Percentiles rank a stretch among this genome's conserved stretches.
These are phyloP conservation scores for Yamadazyma mexicana DNA, from an alignment of 1,139 yeast genomes.

Conservation along the genomic window DNA sequence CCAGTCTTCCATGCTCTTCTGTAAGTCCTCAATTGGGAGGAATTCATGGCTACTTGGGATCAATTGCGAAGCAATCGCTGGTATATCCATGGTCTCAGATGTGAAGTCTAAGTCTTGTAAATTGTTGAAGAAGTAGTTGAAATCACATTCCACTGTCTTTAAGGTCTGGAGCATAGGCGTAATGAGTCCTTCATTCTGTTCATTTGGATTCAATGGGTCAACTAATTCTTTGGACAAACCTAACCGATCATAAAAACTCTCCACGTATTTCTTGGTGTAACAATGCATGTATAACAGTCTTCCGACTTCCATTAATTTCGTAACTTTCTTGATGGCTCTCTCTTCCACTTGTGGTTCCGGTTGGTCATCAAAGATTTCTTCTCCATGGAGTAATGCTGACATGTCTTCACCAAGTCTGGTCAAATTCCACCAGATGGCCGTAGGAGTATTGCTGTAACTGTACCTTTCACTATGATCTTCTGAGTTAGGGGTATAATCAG, in stretches of 20 bases:
- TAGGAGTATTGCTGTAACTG: conserved; percentile 78
- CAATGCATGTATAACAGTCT: conserved; percentile 65
- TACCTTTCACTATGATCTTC: conserved; percentile 77
- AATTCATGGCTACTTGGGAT: conserved; percentile 19
- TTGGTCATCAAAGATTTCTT: conserved; percentile 41
- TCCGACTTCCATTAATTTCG: conserved; percentile 59
- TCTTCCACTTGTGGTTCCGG: conserved; percentile 48
- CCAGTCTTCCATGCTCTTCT: conserved; percentile 37
- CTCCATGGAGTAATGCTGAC: conserved; percentile 77
- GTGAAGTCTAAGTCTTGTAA: conserved; percentile 47
- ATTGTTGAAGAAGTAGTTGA: conserved; percentile 70
- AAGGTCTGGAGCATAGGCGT: conserved; percentile 66
- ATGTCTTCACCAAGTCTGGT: conserved; percentile 81
- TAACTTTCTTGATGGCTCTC: conserved; percentile 59
- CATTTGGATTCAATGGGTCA: conserved; percentile 34
- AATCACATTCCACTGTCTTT: conserved; percentile 66
- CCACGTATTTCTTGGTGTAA: conserved; percentile 60
- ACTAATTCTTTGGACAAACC: conserved; percentile 54
- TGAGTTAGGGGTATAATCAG: conserved; percentile 83
- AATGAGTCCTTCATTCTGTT: conserved; percentile 47
- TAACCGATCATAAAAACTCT: conserved; percentile 62
- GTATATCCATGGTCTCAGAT: conserved; percentile 11
- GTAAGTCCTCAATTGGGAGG: conserved; percentile 33
- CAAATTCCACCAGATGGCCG: conserved; percentile 92
- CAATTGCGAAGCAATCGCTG: conserved; percentile 12